Evolutionary conservation across 2,329 filamentous ascomycete species (phyloP), one percentile per base, ranked within the genome.

Genomic region (Fusarium sp.): DNA sequence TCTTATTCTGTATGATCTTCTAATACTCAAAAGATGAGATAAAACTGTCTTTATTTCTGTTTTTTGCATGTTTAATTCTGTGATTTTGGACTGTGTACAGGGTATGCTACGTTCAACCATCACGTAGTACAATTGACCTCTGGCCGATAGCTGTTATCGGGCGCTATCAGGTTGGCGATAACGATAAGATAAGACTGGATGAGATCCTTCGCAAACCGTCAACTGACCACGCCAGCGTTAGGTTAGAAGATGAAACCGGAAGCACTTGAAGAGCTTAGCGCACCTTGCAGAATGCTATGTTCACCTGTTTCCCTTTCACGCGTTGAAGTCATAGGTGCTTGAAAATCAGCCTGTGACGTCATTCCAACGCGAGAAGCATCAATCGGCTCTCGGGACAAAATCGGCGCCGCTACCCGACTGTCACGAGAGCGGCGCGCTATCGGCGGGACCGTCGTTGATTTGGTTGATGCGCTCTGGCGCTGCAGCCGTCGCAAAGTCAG

Each of bases 401-500:
- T 54, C 25, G 12, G 25, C 50, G 8, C 36, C 50, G 25, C 10
- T 14, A 54, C 22, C 50, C 50, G 50, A 31, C 18, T 1, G 20
- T 10, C 2, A 22, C 4, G 4, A 18, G 14, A 41, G 15, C 3
- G 17, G 22, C 38, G 9, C 22, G 18, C 2, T 4, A 25, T 50
- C n/a, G 7, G 31, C 11, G 29, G 47, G 17, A 14, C 12, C 31
- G 47, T 35, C 20, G 47, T 31, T 50, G 22, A 25, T 36, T 50
- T 25, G 31, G 25, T 38, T n/a, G n/a, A 20, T 7, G 4, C 31
- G 50, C 39, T 22, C 31, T 11, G 20, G n/a, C 2, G 15, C 56
- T 62, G 61, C 33, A 33, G n/a, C 61, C 61, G 61, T 64, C 61
- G 61, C 38, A 64, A 52, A n/a, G 15, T 33, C 25, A 25, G 25